Evolutionary conservation across 2,329 filamentous ascomycete genomes (phyloP), one percentile per base, ranked within the genome.

Genomic region (Colletotrichum eleusines): DNA sequence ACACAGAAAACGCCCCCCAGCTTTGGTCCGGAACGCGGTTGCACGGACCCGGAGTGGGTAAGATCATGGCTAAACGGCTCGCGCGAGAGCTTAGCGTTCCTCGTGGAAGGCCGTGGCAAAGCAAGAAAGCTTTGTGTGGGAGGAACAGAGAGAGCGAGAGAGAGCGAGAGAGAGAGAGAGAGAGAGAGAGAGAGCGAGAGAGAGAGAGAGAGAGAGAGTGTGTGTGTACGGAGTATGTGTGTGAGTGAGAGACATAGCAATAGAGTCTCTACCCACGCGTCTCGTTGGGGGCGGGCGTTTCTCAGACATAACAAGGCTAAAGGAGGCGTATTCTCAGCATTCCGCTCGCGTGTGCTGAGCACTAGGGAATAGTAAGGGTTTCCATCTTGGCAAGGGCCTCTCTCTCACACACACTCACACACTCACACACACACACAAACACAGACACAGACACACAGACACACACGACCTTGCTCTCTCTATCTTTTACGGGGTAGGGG

Each of bases 61-160:
- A 68, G 64, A 71, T 65, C 58, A 35, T n/a, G 23, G 23, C 51
- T 71, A 46, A 44, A 58, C 53, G 51, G 64, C 46, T 62, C 64
- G 68, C 58, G 68, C 51, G 44, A 71, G 44, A 63, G 28, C 46
- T 71, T 38, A 68, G 64, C 68, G 68, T 71, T 71, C 68, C 58
- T 68, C 58, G 58, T 68, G 68, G 58, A 26, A 44, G 55, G 51
- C n/a, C 44, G 64, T 71, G 68, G 64, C 58, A 48, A 63, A 33
- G 31, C 35, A 55, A 40, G 28, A 57, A 26, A 31, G 31, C 42
- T 48, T 61, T 20, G 20, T 18, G 38, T 8, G 20, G 20, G 28
- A 35, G 20, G 20, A n/a, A 7, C 4, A 33, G 31, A 7, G 31
- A 33, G 31, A 33, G 31, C 7, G 31, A 4, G 31, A 7, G 60